A percentile compares a stretch with the other conserved stretches of the same genome.
Evolutionary conservation across 2,329 filamentous ascomycete genomes (phyloP).

Genomic region (Colletotrichum sp.): DNA sequence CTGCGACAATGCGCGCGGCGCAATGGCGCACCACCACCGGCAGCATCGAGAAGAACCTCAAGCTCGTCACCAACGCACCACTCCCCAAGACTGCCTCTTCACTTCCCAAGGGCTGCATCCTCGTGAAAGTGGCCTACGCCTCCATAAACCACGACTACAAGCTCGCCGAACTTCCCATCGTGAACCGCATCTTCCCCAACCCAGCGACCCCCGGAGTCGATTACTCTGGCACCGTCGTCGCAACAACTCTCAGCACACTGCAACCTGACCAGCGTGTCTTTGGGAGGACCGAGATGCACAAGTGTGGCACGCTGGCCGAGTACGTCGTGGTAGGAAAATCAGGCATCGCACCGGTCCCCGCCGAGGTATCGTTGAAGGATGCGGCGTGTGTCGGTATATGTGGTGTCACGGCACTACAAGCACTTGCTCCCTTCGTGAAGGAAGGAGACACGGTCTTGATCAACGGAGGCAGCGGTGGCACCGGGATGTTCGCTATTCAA

Average conservation of each 20-base stretch:
- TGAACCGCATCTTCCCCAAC: conserved; percentile 33
- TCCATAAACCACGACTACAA: conserved; percentile 57
- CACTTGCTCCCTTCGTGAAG: conserved; percentile 32
- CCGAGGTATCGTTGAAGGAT: conserved; percentile 28
- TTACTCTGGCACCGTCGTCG: conserved; percentile 53
- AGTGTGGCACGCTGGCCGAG: conserved; percentile 47
- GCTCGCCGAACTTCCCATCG: conserved; percentile 37
- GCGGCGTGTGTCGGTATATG: conserved; percentile 27
- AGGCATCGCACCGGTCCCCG: conserved; percentile 41
- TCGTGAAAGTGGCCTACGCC: conserved; percentile 46
- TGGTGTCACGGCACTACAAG: conserved; percentile 26
- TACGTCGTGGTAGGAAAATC: conserved; percentile 39
- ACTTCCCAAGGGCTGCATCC: conserved; percentile 35
- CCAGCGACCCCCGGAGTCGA: conserved; percentile 56
- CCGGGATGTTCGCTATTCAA: conserved; percentile 41
- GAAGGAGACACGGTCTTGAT: conserved; percentile 46
- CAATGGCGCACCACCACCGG: conserved; percentile 9
- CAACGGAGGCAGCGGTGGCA: conserved; percentile 48
- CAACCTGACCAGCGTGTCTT: conserved; percentile 47
- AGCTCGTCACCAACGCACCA: conserved; percentile 23
- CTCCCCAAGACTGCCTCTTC: conserved; percentile 13
- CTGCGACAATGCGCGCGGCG: neutral
- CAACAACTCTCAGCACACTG: conserved; percentile 27
- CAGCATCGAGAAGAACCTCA: conserved; percentile 38
- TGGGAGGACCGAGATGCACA: conserved; percentile 34